Evolutionary conservation across 2,329 filamentous ascomycete genomes (phyloP), one percentile per base, ranked within the genome.

Genomic region (Xylariales sp.): DNA sequence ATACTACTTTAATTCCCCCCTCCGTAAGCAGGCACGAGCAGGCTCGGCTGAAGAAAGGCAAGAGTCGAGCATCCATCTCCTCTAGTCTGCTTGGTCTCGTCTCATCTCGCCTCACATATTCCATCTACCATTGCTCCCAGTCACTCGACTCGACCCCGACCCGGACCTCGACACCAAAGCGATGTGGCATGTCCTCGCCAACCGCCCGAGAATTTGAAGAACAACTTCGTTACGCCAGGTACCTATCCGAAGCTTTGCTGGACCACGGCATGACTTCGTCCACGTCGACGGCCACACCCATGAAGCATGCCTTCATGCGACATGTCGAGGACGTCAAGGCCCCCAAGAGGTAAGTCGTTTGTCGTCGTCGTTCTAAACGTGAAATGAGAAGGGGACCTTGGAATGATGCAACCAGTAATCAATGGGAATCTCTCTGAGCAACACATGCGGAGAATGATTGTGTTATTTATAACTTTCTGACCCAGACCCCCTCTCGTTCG

Each of bases 401-500:
- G 70, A 55, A 72, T 80, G 74, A 95, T 95, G 90, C 43, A 94
- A 87, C n/a, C 73, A 76, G 70, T 76, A 82, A 83, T 87, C 84
- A 94, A 95, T 98, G 93, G 93, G 93, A 98, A 98, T 98, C 93
- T 98, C 94, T 98, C 93, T 86, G 88, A 97, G 87, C 77, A 80
- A 72, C 71, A 64, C 68, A 77, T 98, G 93, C 87, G 84, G 93
- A 98, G 82, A 88, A 66, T 74, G 70, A 74, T 83, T n/a, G n/a
- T n/a, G n/a, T 87, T 82, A 56, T 82, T 56, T 55, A 28, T 38
- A 38, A 31, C 40, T 50, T 43, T 57, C 52, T 58, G 54, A 60
- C 42, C 27, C 39, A 46, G 33, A 42, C 46, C 24, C 43, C 20
- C 25, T 29, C 36, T 38, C 42, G 19, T 33, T n/a, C n/a, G n/a